These are phyloP conservation scores for Microbotryum silenes-acaulis DNA, from an alignment of 1,284 basidiomycete species.

Conservation along the genomic window DNA sequence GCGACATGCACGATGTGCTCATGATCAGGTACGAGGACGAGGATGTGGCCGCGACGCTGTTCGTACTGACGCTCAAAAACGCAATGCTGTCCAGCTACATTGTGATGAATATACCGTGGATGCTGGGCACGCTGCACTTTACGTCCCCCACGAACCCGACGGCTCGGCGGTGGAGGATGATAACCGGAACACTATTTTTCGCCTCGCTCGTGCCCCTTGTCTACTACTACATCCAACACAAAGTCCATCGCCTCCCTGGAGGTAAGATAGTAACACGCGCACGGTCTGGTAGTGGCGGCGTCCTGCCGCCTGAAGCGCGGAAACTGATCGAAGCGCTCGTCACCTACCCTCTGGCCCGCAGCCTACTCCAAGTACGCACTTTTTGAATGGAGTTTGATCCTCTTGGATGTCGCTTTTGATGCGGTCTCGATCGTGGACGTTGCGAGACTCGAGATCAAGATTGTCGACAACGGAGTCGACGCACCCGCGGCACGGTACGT, in stretches of 20 bases:
- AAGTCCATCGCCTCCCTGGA: slow-evolving; percentile 66
- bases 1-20: slow-evolving; percentile 74
- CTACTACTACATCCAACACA: slow-evolving; percentile 78
- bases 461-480: background rate
- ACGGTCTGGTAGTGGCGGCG: too few relatives aligned
- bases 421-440: slow-evolving; percentile 60
- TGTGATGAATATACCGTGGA: slow-evolving; percentile 54
- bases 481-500: background rate
- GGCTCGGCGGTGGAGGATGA: slow-evolving; percentile 50
- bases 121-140: slow-evolving; percentile 60
- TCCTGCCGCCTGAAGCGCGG: background rate
- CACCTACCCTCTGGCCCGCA: slow-evolving; percentile 36
- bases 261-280: slow-evolving; percentile 45
- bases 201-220: slow-evolving; percentile 61
- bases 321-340: slow-evolving; percentile 8
- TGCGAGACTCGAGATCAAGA: slow-evolving; percentile 1
- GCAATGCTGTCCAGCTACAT: slow-evolving; percentile 33
- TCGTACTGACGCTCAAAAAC: background rate
- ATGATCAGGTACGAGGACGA: slow-evolving; percentile 73
- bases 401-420: slow-evolving; percentile 71
- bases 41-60: background rate
- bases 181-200: slow-evolving; percentile 50
- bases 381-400: slow-evolving; percentile 77
- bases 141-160: slow-evolving; percentile 46
- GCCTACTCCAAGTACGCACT: slow-evolving; percentile 78